A percentile compares a stretch with the other conserved stretches of the same genome.
Evolutionary conservation across 495 filamentous ascomycete genomes (phyloP).

Genomic region (Penicillium crystallinum): DNA sequence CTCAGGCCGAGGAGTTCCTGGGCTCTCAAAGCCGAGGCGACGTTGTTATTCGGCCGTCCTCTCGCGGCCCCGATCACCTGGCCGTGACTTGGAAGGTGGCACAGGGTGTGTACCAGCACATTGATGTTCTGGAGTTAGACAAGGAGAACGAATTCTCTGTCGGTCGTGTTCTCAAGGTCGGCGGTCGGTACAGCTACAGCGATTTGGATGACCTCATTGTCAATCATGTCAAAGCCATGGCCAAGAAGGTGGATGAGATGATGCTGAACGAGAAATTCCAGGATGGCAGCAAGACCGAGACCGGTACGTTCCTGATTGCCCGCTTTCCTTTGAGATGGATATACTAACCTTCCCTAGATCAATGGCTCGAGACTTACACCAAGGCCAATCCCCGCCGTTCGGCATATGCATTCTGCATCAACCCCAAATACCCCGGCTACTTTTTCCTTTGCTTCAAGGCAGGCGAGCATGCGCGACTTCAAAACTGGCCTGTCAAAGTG

Average conservation of each 20-base stretch:
- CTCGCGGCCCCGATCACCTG: slow-evolving; percentile 88
- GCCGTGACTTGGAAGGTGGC: slow-evolving; percentile 98
- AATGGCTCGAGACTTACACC: slow-evolving; percentile 92
- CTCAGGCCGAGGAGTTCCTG: slow-evolving; percentile 90
- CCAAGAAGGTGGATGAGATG: slow-evolving; percentile 95
- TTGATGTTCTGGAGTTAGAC: slow-evolving; percentile 93
- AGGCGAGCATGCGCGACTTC: slow-evolving; percentile 61
- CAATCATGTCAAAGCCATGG: slow-evolving; percentile 95
- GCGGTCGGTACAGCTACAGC: slow-evolving; percentile 80
- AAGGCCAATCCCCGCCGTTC: slow-evolving; percentile 93
- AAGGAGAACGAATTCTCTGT: slow-evolving; percentile 96
- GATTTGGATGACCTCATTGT: slow-evolving; percentile 98
- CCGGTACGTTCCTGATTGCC: slow-evolving; percentile 57
- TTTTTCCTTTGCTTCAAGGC: slow-evolving; percentile 96
- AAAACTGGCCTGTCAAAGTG: slow-evolving; percentile 84
- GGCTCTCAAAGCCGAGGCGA: slow-evolving; percentile 80
- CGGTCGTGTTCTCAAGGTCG: slow-evolving; percentile 75
- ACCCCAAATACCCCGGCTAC: slow-evolving; percentile 87
- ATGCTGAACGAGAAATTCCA: slow-evolving; percentile 89
- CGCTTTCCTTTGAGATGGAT: background rate
- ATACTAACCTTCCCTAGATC: slow-evolving; percentile 56
- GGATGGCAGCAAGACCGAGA: slow-evolving; percentile 68
- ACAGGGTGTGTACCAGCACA: slow-evolving; percentile 89
- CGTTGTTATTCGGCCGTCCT: slow-evolving; percentile 90
- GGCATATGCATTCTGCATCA: slow-evolving; percentile 90